phyloP scores from a whole-genome alignment of 1,139 yeast species.

The Diutina mesorugosa region DNA sequence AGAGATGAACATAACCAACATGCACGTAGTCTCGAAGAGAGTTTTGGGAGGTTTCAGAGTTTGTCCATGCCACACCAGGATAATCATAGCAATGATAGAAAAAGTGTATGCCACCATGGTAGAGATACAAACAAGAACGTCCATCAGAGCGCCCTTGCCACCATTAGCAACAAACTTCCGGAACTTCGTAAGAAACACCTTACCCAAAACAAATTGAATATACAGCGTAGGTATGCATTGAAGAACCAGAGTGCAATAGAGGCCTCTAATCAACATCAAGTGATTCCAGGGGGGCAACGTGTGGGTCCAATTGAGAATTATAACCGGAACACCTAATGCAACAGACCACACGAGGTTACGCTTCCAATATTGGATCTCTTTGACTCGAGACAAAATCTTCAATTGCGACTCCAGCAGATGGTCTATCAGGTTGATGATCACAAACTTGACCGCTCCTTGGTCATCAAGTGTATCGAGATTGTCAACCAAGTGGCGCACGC shows the following conservation, averaged over 20 bases:
- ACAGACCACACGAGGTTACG: slow-evolving; percentile 38
- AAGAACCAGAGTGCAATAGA: slow-evolving; percentile 47
- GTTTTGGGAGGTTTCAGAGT: slow-evolving; percentile 45
- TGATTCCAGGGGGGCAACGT: not conserved
- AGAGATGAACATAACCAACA: slow-evolving; percentile 74
- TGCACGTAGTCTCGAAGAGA: slow-evolving; percentile 76
- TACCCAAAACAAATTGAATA: slow-evolving; percentile 58
- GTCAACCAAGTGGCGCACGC: slow-evolving; percentile 45
- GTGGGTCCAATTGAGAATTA: slow-evolving; percentile 38
- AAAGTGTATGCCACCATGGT: slow-evolving; percentile 70
- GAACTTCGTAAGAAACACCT: slow-evolving; percentile 52
- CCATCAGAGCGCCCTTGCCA: slow-evolving; percentile 76
- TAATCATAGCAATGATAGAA: slow-evolving; percentile 47
- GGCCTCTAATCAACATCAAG: slow-evolving; percentile 34
- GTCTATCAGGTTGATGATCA: slow-evolving; percentile 27
- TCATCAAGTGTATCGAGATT: slow-evolving; percentile 18
- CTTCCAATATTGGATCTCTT: slow-evolving; percentile 66
- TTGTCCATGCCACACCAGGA: slow-evolving; percentile 27
- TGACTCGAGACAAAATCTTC: slow-evolving; percentile 49
- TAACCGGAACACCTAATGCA: slow-evolving; percentile 49
- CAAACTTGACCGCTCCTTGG: slow-evolving; percentile 18
- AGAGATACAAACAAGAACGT: slow-evolving; percentile 74
- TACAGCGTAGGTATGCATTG: slow-evolving; percentile 51
- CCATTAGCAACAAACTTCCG: slow-evolving; percentile 52
- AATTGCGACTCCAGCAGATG: slow-evolving; percentile 49